phyloP scores from a whole-genome alignment of 148 eudicot genomes.

The Vaccinium darrowii region DNA sequence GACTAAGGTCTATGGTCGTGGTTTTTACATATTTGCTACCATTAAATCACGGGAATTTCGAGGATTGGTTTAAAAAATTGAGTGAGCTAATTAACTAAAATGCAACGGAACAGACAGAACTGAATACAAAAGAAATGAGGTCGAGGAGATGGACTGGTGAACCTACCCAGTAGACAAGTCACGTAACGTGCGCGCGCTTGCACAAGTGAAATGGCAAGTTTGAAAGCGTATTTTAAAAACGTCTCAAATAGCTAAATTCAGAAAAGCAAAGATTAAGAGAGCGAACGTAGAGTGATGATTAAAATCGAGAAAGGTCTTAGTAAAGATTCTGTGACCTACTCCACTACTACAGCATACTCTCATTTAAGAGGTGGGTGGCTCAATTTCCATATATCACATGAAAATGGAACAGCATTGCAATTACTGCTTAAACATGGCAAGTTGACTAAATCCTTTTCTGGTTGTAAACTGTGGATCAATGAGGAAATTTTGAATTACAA shows the following conservation, averaged over 20 bases:
- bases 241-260: no score
- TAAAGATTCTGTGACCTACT: not conserved
- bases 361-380: not conserved
- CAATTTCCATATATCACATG: not conserved
- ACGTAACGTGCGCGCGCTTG: not conserved
- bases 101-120: not conserved
- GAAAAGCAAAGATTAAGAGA: no score
- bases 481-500: no score
- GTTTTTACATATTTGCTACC: no score
- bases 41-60: not conserved
- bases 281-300: not conserved
- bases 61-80: not conserved
- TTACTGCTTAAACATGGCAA: not conserved
- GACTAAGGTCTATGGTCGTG: no score
- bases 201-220: not conserved
- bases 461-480: not conserved
- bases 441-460: not conserved
- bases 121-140: not conserved
- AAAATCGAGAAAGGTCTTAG: not conserved
- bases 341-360: not conserved
- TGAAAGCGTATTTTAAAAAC: not conserved
- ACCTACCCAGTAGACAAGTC: not conserved
- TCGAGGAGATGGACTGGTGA: not conserved
- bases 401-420: not conserved
- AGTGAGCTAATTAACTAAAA: not conserved